Evolutionary conservation across 441 rosid species (phyloP), one percentile per base, ranked within the genome.

Genomic region (Cnidoscolus chayamansa): DNA sequence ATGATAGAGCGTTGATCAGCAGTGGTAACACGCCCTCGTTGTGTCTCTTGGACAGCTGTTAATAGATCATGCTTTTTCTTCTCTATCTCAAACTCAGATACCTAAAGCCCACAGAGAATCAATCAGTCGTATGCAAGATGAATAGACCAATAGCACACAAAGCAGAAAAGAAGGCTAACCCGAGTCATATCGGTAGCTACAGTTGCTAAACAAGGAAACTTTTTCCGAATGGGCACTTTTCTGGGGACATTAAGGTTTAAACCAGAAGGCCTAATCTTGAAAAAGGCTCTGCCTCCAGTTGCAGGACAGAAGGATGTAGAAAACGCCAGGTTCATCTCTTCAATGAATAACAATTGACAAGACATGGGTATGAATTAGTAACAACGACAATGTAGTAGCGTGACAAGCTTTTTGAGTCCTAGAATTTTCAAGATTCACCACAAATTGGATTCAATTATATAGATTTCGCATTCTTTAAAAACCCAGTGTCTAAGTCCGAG

Each of bases 1-100:
- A 91, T 93, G 55, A 64, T 6, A 69, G 90, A 85, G 55, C 98
- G 90, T 76, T 91, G 91, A 78, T 91, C 89, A 70, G 93, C 78
- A 73, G 85, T 85, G 10, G 93, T 80, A 72, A 75, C 79, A 32
- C 87, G 83, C 1, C 98, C 97, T 17, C 94, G 71, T 78, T 87
- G 86, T 17, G 97, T 94, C 58, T 87, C 95, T 75, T 92, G 94
- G 37, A 87, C 65, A 50, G 91, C 88, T 74, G 80, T 84, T 31
- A 92, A 84, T 19, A 90, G 81, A 61, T 92, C 75, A 32, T 87
- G 88, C 71, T 94, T 94, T 80, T 86, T 80, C 76, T 79, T 76
- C 87, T 92, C 97, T 69, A 89, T 69, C 76, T 85, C 90, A 79
- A 84, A 72, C 77, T 83, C 88, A 50, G 84, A 78, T 13, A 71